Base-by-base conservation (phyloP, 2,329 filamentous ascomycete genomes). In the Neofusicoccum sp. region DNA sequence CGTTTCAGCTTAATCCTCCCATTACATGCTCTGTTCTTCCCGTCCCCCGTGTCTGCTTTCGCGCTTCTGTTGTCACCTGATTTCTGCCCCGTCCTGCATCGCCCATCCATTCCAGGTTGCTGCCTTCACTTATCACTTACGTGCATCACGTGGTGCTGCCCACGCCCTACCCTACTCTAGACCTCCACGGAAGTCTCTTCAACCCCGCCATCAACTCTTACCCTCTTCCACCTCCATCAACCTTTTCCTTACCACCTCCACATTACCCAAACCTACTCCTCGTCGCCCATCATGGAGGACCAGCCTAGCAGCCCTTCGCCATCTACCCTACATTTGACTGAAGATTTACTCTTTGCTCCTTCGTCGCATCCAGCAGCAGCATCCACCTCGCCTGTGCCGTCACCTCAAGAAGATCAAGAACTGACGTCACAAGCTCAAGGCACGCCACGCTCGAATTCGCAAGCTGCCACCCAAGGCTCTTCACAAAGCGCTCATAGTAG, bases 401-500 rank as follows among this genome's bases (percentile, higher is more conserved):
- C 30, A 7, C n/a, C n/a, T 3, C 7, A 3, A 6, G 24, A 43
- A 24, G 28, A 43, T 8, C 6, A 4, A 8, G 14, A 38, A 24
- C 54, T 58, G 20, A 58, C 57, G 3, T 20, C 7, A 7, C 3
- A 31, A 59, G 34, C 28, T 20, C 57, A 38, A 47, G 26, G 12
- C 1, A 11, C 43, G 14, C 12, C 43, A 11, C 7, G 11, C 16
- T 51, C 14, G 9, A 7, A 7, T 3, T 38, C 34, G 34, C 36
- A 54, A 41, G n/a, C 33, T 6, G 14, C 26, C 4, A 20, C 51
- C 1, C 51, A 26, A 2, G n/a, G 26, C 26, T 43, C 51, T 0
- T 54, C 49, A 8, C 49, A 51, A 53, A 6, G 16, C 24, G 40
- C 43, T 28, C 31, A 43, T 65, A 64, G 44, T 47, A 30, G 14